Conservation (phyloP, 2,329 filamentous ascomycete species). For the Fusarium austroafricanum region DNA sequence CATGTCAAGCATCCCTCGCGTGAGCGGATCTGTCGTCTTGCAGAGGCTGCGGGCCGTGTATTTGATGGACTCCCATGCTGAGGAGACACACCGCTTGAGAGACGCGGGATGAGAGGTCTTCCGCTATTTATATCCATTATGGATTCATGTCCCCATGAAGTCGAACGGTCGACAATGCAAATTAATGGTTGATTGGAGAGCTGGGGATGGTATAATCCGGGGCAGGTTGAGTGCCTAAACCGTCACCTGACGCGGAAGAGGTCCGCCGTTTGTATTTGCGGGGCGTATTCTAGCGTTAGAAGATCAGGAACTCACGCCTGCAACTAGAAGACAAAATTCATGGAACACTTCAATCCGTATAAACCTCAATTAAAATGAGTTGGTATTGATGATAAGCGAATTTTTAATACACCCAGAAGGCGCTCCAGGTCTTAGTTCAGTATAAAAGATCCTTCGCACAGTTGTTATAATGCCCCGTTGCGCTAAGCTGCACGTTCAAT, state of each 20-base stretch:
- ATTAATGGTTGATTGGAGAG: not conserved
- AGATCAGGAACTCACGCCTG: slow-evolving; percentile 7
- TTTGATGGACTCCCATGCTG: slow-evolving; percentile 18
- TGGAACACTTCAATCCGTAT: not conserved
- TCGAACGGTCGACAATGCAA: not conserved
- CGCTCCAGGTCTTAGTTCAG: too few species aligned
- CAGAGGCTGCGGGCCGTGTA: slow-evolving; percentile 26
- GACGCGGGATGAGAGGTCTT: slow-evolving; percentile 38
- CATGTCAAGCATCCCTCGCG: slow-evolving; percentile 57
- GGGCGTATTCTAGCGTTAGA: slow-evolving; percentile 12
- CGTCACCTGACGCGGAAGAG: slow-evolving; percentile 31
- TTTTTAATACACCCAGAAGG: too few species aligned
- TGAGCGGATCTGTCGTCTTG: slow-evolving; percentile 44
- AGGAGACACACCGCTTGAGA: slow-evolving; percentile 18
- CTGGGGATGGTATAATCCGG: slow-evolving; percentile 10
- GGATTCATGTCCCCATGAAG: not conserved
- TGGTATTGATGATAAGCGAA: too few species aligned
- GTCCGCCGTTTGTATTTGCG: slow-evolving; percentile 23
- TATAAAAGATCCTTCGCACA: too few species aligned
- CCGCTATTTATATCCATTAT: slow-evolving; percentile 28
- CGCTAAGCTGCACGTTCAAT: too few species aligned
- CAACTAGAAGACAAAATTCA: not conserved
- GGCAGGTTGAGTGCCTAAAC: not conserved
- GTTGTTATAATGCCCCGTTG: too few species aligned
- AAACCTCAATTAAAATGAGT: not conserved